A percentile compares a stretch with the other conserved stretches of the same genome.
Evolutionary conservation across 2,329 filamentous ascomycete species (phyloP).

Genomic region (Whalleya microplaca): DNA sequence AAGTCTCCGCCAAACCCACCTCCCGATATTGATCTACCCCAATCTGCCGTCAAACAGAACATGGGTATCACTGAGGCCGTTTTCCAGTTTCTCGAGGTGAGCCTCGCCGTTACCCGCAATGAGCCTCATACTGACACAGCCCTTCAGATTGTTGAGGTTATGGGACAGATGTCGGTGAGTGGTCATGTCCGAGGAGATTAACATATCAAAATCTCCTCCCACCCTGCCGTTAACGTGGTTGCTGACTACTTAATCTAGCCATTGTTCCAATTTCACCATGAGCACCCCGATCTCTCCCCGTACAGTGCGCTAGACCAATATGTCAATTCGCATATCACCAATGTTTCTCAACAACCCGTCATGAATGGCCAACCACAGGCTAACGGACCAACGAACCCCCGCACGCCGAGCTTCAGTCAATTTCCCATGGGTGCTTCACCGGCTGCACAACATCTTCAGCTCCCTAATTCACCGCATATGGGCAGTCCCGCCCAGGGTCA

Average conservation of each 20-base stretch:
- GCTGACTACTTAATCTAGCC: constrained; percentile 39
- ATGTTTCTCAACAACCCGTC: constrained; percentile 39
- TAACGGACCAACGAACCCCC: constrained; percentile 50
- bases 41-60: constrained; percentile 58
- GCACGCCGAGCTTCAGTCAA: constrained; percentile 59
- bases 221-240: background rate
- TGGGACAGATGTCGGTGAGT: constrained; percentile 64
- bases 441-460: constrained; percentile 60
- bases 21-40: constrained; percentile 64
- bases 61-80: constrained; percentile 65
- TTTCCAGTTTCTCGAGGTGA: constrained; percentile 67
- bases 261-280: constrained; percentile 61
- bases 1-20: constrained; percentile 64
- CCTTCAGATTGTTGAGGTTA: constrained; percentile 63
- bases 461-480: constrained; percentile 65
- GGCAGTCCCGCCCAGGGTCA: constrained; percentile 64
- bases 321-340: constrained; percentile 52
- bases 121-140: constrained; percentile 30
- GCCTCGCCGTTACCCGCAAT: constrained; percentile 13
- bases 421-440: constrained; percentile 65
- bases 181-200: background rate
- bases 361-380: constrained; percentile 51
- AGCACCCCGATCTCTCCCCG: constrained; percentile 57
- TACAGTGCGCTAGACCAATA: constrained; percentile 65
- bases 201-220: background rate